Evolutionary conservation across 805 yeast genomes (phyloP).

Genomic region (Nakazawaea ernobii): DNA sequence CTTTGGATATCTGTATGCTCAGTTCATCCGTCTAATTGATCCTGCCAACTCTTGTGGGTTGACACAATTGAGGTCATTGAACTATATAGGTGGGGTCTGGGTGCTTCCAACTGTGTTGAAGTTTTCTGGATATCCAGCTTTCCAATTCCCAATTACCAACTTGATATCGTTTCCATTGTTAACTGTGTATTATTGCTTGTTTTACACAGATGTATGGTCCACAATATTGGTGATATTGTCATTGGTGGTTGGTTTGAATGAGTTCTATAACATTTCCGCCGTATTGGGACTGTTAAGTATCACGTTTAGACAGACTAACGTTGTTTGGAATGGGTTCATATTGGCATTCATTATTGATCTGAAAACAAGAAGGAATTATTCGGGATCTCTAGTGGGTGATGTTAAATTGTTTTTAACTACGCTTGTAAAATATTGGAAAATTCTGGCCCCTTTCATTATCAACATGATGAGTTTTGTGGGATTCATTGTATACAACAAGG

Average conservation of each 20-base stretch:
- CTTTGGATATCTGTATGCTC: conserved; percentile 34
- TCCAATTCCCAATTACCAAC: conserved; percentile 20
- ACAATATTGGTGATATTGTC: conserved; percentile 59
- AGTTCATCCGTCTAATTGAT: conserved; percentile 32
- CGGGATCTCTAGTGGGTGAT: conserved; percentile 24
- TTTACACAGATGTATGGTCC: conserved; percentile 94
- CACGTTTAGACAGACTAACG: conserved; percentile 84
- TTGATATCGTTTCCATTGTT: conserved; percentile 57
- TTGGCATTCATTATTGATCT: conserved; percentile 50
- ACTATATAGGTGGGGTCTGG: conserved; percentile 59
- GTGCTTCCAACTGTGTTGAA: conserved; percentile 39
- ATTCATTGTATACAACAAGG: conserved; percentile 57
- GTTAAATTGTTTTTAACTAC: conserved; percentile 19
- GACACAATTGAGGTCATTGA: conserved; percentile 46
- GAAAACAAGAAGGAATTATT: conserved; percentile 33
- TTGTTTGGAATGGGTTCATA: conserved; percentile 74
- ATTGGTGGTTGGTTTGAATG: conserved; percentile 38
- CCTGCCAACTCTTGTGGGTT: conserved; percentile 25
- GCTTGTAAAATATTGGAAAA: conserved; percentile 24
- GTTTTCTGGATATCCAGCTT: conserved; percentile 2
- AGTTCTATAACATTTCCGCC: conserved; percentile 37
- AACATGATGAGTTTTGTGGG: conserved; percentile 48
- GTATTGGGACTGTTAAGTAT: conserved; percentile 57
- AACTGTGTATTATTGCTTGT: conserved; percentile 66
- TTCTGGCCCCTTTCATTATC: conserved; percentile 42